A percentile compares a stretch with the other conserved stretches of the same genome.
These are phyloP conservation scores for Neurospora sp. DNA, from an alignment of 495 filamentous ascomycete species.

Conservation along the genomic window DNA sequence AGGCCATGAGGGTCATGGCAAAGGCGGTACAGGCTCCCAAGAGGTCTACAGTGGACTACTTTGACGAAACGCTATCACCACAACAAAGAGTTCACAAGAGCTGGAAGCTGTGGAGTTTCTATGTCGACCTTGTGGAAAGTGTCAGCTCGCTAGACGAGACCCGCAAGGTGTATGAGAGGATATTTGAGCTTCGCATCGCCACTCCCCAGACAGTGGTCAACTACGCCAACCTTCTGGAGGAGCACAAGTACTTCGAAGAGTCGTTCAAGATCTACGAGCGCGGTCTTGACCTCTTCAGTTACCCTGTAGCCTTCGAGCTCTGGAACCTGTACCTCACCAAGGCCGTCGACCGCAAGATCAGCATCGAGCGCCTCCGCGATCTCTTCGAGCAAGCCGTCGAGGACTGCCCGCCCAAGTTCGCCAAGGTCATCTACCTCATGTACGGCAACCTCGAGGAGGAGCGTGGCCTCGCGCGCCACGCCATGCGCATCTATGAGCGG, in stretches of 20 bases:
- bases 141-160: slow-evolving; percentile 88
- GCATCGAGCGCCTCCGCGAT: slow-evolving; percentile 88
- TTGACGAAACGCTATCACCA: slow-evolving; percentile 86
- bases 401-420: slow-evolving; percentile 89
- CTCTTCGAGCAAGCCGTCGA: slow-evolving; percentile 97
- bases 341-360: slow-evolving; percentile 88
- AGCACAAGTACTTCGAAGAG: slow-evolving; percentile 93
- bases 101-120: slow-evolving; percentile 99
- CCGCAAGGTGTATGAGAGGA: slow-evolving; percentile 86
- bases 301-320: slow-evolving; percentile 94
- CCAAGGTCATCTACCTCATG: slow-evolving; percentile 93
- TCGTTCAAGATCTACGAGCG: slow-evolving; percentile 97
- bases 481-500: slow-evolving; percentile 98
- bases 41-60: slow-evolving; percentile 92
- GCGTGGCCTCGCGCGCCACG: slow-evolving; percentile 87
- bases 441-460: slow-evolving; percentile 97
- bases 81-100: slow-evolving; percentile 98
- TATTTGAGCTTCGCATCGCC: slow-evolving; percentile 96
- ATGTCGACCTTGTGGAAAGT: slow-evolving; percentile 95
- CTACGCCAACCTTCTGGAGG: slow-evolving; percentile 92
- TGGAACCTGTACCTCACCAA: slow-evolving; percentile 99
- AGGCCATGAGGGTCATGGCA: slow-evolving; percentile 89
- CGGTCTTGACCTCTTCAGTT: slow-evolving; percentile 91
- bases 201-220: slow-evolving; percentile 98
- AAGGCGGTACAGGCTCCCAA: slow-evolving; percentile 95